Base-by-base conservation (phyloP, 2,329 filamentous ascomycete species). In the Aspergillus brasiliensis region DNA sequence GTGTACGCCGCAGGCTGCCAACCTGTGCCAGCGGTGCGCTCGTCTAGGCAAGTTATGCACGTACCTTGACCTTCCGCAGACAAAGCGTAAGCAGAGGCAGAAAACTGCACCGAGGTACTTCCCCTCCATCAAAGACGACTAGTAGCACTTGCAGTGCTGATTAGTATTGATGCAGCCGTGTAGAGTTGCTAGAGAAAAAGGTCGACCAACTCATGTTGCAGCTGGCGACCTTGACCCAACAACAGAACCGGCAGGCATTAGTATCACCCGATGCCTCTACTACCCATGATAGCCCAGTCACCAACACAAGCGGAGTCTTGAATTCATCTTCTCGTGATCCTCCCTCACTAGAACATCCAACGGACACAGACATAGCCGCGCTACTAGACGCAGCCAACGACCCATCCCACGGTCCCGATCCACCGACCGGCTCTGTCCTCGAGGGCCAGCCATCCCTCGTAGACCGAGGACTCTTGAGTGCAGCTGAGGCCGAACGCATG, bases 1-100 rank as follows among this genome's bases (percentile, higher is more conserved):
- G 65, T 69, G 67, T 51, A 64, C 66, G 25, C 67, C 66, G 11
- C 66, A 68, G 21, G 10, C 51, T 17, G 51, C 25, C 23, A 59
- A 65, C 42, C 15, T 66, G 17, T 70, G 68, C 38, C 67, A 69
- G 58, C 68, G 56, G 15, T 58, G 56, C 40, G 56, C 56, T 46
- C 56, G 67, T 55, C 53, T 69, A 46, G 67, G 65, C 54, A 69
- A 69, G 59, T 53, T 62, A 57, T 69, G 67, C 56, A 68, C 62
- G 23, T 69, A 67, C 59, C 67, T 69, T 54, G 67, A 69, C 23
- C 65, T 69, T 54, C 67, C 67, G 25, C 67, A 69, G 64, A 68
- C 64, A 23, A 69, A 56, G 58, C 65, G 67, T 23, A 69, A 61
- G 55, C 61, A 62, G 19, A 68, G 54, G 59, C 60, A 61, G n/a